Base-by-base conservation (phyloP, 495 filamentous ascomycete species). In the Penicillium nucicola region DNA sequence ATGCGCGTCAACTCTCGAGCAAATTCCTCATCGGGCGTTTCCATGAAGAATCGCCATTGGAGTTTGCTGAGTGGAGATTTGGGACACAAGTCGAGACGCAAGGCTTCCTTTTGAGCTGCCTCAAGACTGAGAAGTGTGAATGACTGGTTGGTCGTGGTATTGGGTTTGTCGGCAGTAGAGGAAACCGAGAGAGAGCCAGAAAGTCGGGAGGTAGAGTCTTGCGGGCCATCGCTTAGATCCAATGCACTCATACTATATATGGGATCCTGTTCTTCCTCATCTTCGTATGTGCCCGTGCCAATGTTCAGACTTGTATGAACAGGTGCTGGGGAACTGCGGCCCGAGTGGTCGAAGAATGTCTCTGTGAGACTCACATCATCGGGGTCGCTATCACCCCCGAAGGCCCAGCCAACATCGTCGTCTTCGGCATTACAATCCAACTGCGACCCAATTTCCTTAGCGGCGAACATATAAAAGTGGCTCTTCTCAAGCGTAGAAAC, bases 1-100 rank as follows among this genome's bases (percentile, higher is more conserved):
- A 97, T 92, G 45, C 93, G 82, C 5, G 93, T 97, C 61, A 98
- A 77, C 66, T 98, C 93, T 41, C 84, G 83, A 6, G 95, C 93
- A 53, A 97, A 88, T 40, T 88, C 80, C 34, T 91, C 88, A 23
- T 93, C 85, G 5, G 83, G 73, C 20, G 82, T 80, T 22, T 87
- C 86, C 84, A 95, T 92, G 53, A 95, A 84, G 43, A 84, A 78
- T 51, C 88, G 86, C 80, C 90, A 96, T 56, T 88, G 85, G 36
- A 84, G 68, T 62, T 96, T 96, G 48, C 82, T 84, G 10, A 95
- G 72, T 1, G 79, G 72, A 22, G 69, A 75, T 8, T 80, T 78
- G 1, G 78, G 68, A 15, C 66, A 77, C 1, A 92, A 82, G 28
- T 84, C 76, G 50, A 96, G 72, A 19, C 70, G 75, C 32, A 80